Conservation (phyloP, 108 stramenopile species). For the Cyclotella choctawhatcheeana region DNA sequence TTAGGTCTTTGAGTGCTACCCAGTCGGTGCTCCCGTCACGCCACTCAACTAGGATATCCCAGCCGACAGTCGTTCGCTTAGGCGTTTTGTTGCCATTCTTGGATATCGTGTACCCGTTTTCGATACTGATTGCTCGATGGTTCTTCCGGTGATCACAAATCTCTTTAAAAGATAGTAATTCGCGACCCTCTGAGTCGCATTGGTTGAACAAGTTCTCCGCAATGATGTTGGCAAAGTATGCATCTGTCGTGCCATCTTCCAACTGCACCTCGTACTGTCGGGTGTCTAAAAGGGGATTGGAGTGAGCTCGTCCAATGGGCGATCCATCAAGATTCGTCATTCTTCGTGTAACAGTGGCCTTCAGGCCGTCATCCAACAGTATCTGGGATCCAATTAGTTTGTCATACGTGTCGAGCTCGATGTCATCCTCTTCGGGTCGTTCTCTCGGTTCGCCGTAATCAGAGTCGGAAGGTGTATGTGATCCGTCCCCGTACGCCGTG, state of each 20-base stretch:
- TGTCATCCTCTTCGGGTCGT: conserved; percentile 9
- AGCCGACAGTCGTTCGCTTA: conserved; percentile 26
- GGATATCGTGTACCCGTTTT: background rate
- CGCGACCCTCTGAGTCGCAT: conserved; percentile 45
- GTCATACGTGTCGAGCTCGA: conserved; percentile 11
- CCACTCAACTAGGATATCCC: conserved; percentile 43
- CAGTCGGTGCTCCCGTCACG: conserved; percentile 36
- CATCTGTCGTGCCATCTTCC: conserved; percentile 35
- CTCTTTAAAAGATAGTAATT: conserved; percentile 25
- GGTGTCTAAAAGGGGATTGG: conserved; percentile 52
- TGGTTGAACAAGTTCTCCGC: conserved; percentile 52
- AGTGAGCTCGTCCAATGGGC: conserved; percentile 29
- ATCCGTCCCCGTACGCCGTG: too few species aligned
- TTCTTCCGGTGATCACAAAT: conserved; percentile 39
- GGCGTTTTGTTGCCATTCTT: background rate
- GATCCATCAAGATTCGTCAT: background rate
- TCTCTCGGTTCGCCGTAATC: background rate
- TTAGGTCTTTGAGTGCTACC: conserved; percentile 31
- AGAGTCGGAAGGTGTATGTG: background rate
- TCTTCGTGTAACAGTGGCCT: conserved; percentile 3
- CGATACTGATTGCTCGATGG: conserved; percentile 1
- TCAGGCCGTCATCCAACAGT: background rate
- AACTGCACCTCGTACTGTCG: conserved; percentile 43
- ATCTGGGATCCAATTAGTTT: conserved; percentile 2
- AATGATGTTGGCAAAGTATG: conserved; percentile 50